Evolutionary conservation across 2,329 filamentous ascomycete species (phyloP).

Genomic region (Grosmannia clavigera): DNA sequence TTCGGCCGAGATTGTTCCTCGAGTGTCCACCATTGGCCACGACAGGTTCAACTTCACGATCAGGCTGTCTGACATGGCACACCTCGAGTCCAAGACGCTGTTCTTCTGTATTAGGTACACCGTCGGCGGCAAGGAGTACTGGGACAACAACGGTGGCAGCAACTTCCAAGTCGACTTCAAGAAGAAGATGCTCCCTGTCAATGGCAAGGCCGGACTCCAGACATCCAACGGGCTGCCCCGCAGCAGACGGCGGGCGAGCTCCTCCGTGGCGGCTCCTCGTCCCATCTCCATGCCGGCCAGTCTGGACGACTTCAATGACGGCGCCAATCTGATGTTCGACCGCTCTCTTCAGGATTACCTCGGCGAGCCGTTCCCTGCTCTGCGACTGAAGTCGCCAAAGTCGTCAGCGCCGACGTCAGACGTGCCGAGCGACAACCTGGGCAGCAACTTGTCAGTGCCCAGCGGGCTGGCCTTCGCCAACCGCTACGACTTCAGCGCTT

Average conservation of each 20-base stretch:
- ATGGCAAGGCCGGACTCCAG: slow-evolving; percentile 34
- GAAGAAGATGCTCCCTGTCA: slow-evolving; percentile 58
- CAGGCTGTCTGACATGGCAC: slow-evolving; percentile 79
- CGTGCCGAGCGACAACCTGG: slow-evolving; percentile 49
- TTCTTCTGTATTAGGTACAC: slow-evolving; percentile 84
- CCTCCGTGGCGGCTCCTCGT: slow-evolving; percentile 28
- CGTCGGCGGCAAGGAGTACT: slow-evolving; percentile 74
- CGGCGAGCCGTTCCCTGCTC: slow-evolving; percentile 45
- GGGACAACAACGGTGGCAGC: slow-evolving; percentile 80
- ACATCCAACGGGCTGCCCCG: slow-evolving; percentile 43
- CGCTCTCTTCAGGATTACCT: slow-evolving; percentile 50
- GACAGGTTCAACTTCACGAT: slow-evolving; percentile 94
- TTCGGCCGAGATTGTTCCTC: slow-evolving; percentile 61
- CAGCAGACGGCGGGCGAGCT: slow-evolving; percentile 44
- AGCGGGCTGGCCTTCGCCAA: slow-evolving; percentile 72
- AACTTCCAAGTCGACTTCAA: slow-evolving; percentile 94
- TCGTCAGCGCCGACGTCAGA: slow-evolving; percentile 50
- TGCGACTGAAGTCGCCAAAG: slow-evolving; percentile 64
- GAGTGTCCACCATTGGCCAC: slow-evolving; percentile 48
- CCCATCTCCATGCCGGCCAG: slow-evolving; percentile 44
- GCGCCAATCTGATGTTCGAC: slow-evolving; percentile 45
- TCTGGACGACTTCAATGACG: slow-evolving; percentile 59
- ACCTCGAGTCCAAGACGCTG: slow-evolving; percentile 84
- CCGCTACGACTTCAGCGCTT: slow-evolving; percentile 94
- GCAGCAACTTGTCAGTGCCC: slow-evolving; percentile 37